phyloP scores from a whole-genome alignment of 805 yeast genomes.

The Kuraishia hungarica region DNA sequence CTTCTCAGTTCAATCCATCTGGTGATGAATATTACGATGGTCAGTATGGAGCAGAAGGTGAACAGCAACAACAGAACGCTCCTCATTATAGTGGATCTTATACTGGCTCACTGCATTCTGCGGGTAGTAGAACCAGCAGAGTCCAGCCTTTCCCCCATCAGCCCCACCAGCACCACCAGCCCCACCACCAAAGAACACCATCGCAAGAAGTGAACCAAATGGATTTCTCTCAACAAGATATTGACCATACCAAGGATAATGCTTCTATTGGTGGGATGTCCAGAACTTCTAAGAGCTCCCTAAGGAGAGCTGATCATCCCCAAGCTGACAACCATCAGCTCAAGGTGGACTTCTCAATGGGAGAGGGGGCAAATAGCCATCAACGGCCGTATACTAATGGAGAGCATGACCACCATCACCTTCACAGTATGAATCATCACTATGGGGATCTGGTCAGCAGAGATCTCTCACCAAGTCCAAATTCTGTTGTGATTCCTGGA shows the following conservation, averaged over 20 bases:
- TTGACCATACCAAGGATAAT: neutral
- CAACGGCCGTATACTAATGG: neutral
- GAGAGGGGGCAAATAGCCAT: neutral
- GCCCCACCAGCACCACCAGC: too few species aligned
- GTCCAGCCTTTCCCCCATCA: too few species aligned
- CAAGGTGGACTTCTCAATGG: neutral
- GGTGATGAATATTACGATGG: neutral
- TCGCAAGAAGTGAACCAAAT: neutral
- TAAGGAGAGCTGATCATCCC: too few species aligned
- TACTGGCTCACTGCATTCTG: neutral
- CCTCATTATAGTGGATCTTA: too few species aligned
- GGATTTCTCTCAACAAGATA: neutral
- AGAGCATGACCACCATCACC: neutral
- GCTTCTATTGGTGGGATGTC: neutral
- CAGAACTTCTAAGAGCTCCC: neutral
- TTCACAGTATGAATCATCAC: neutral
- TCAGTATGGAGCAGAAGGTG: neutral
- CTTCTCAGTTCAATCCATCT: neutral
- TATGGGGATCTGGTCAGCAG: neutral
- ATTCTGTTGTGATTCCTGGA: neutral
- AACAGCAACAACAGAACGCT: neutral
- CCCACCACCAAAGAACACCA: neutral
- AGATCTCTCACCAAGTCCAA: neutral
- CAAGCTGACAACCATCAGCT: too few species aligned
- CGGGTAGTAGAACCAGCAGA: neutral